A percentile compares a stretch with the other conserved stretches of the same genome.
Evolutionary conservation across 495 filamentous ascomycete genomes (phyloP).

Genomic region (Neurospora sp.): DNA sequence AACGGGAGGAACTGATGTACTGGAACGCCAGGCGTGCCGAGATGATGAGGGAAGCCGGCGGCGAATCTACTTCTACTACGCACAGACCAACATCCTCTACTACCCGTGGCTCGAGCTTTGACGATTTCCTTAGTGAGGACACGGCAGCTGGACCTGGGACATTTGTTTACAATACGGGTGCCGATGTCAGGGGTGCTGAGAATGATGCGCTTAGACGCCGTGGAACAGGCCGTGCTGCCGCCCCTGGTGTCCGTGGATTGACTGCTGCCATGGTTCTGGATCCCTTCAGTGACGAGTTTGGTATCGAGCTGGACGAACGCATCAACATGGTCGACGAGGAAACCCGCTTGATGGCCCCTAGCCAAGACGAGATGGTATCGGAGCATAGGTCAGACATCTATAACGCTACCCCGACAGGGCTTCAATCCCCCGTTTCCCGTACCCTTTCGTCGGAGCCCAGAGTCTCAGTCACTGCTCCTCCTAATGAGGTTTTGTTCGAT

Average conservation of each 20-base stretch:
- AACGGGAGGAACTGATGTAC: conserved; percentile 64
- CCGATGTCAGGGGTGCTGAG: conserved; percentile 20
- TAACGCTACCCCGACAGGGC: conserved; percentile 32
- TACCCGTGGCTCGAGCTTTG: conserved; percentile 34
- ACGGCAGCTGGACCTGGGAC: conserved; percentile 33
- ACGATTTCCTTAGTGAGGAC: conserved; percentile 42
- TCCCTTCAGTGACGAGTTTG: conserved; percentile 50
- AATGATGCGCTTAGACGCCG: conserved; percentile 37
- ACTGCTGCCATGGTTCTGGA: conserved; percentile 44
- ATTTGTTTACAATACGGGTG: conserved; percentile 42
- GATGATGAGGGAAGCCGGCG: conserved; percentile 23
- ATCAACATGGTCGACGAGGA: conserved; percentile 15
- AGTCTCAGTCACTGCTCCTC: conserved; percentile 2
- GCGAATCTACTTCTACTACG: conserved; percentile 1
- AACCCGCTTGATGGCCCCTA: conserved; percentile 25
- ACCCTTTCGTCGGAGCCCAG: conserved; percentile 12
- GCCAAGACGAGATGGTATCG: conserved; percentile 31
- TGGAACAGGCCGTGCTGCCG: conserved; percentile 5
- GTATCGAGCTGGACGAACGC: conserved; percentile 36
- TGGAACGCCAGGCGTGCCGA: conserved; percentile 43
- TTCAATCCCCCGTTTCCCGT: conserved; percentile 9
- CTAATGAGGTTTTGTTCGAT: conserved; percentile 19
- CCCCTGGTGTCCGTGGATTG: conserved; percentile 37
- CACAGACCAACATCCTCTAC: neutral
- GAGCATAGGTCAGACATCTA: conserved; percentile 36